phyloP scores from a whole-genome alignment of 352 stramenopile genomes.

The Phytophthora boehmeriae region DNA sequence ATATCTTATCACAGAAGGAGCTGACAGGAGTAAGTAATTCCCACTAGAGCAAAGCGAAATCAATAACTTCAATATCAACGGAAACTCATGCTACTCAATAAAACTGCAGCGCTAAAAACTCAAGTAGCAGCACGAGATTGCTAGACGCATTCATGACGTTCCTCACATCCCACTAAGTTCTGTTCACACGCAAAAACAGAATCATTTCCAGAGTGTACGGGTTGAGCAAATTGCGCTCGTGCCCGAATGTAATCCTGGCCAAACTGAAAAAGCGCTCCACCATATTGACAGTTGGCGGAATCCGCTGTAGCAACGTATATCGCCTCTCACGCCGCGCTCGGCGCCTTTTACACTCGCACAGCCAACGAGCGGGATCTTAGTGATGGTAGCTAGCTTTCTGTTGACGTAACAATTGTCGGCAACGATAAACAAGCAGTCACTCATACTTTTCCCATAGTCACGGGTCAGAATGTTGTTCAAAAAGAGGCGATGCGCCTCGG shows the following conservation, averaged over 20 bases:
- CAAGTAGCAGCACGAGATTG: too few species aligned
- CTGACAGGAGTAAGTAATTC: too few species aligned
- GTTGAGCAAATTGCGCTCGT: constrained; percentile 18
- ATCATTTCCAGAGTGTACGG: constrained; percentile 6
- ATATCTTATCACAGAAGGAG: too few species aligned
- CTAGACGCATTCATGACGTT: too few species aligned
- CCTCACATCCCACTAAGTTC: neutral
- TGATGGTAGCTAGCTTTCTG: neutral
- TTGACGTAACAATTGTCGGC: constrained; percentile 26
- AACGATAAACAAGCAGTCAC: constrained; percentile 13
- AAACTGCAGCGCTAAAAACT: neutral
- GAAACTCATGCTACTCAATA: neutral
- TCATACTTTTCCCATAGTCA: constrained; percentile 4
- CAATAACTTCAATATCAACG: neutral
- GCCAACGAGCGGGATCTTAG: constrained; percentile 16
- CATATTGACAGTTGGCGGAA: constrained; percentile 14
- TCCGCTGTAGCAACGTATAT: constrained; percentile 7
- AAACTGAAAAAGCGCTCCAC: constrained; percentile 18
- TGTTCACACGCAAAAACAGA: constrained; percentile 3
- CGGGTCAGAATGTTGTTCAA: constrained; percentile 2
- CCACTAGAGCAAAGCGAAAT: too few species aligned
- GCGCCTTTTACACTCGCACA: constrained; percentile 14
- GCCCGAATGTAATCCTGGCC: constrained; percentile 8
- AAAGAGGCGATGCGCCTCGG: constrained; percentile 7
- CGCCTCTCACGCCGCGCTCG: neutral